Conservation (phyloP, 306 rosid genomes). For the Geum urbanum region DNA sequence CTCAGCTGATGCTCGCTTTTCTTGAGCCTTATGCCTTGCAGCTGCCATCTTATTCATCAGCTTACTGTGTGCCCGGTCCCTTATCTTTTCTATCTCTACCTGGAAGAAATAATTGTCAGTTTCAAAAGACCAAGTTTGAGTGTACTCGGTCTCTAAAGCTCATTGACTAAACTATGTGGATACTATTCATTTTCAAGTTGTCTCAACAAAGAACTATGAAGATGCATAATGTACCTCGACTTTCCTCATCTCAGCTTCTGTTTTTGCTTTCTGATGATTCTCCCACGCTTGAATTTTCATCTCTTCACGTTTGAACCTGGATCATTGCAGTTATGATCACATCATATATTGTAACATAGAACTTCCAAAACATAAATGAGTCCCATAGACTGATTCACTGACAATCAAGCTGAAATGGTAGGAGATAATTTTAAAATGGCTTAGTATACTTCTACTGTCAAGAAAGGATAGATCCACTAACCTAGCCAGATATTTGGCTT, state of each 20-base stretch:
- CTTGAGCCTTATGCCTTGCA: constrained; percentile 84
- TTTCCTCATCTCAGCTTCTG: constrained; percentile 94
- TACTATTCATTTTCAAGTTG: no score
- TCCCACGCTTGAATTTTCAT: constrained; percentile 97
- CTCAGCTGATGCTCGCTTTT: constrained; percentile 77
- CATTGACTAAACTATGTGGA: no score
- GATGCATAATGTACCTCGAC: constrained; percentile 52
- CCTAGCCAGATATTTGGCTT: constrained; percentile 93
- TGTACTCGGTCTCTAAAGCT: no score
- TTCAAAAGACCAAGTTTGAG: no score
- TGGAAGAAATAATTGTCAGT: constrained; percentile 31
- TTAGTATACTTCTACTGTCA: neutral
- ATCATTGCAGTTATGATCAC: constrained; percentile 31
- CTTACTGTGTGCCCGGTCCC: constrained; percentile 68
- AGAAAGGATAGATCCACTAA: constrained; percentile 35
- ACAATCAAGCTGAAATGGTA: neutral
- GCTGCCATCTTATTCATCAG: constrained; percentile 78
- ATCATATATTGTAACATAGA: constrained; percentile 18
- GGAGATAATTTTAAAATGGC: no score
- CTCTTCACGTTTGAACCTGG: constrained; percentile 93
- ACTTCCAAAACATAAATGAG: constrained; percentile 10
- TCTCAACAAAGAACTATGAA: no score
- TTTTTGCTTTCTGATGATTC: constrained; percentile 92
- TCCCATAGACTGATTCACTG: neutral
- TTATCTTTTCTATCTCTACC: constrained; percentile 86